A percentile compares a stretch with the other conserved stretches of the same genome.
These are phyloP conservation scores for Psilocybe sp. DNA, from an alignment of 768 basidiomycete genomes.

Conservation along the genomic window DNA sequence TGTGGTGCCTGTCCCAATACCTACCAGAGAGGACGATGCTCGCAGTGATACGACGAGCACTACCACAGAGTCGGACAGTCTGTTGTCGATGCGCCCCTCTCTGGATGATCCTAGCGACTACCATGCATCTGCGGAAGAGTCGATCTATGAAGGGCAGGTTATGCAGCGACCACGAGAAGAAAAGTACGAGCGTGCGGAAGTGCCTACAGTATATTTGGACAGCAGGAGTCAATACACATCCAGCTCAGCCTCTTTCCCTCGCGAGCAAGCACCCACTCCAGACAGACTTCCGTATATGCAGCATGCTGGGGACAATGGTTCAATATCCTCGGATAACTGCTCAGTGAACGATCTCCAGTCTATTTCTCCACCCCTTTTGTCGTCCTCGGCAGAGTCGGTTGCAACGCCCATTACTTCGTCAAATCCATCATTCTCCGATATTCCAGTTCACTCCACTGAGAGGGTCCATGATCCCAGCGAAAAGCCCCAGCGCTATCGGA, in stretches of 20 bases:
- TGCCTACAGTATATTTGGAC: constrained; percentile 39
- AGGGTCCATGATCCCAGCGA: constrained; percentile 11
- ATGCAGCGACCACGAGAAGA: constrained; percentile 1
- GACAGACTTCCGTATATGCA: neutral
- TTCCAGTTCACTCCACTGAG: constrained; percentile 26
- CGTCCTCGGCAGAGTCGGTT: constrained; percentile 61
- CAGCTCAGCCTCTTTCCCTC: constrained; percentile 25
- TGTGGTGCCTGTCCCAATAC: neutral
- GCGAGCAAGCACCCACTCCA: constrained; percentile 3
- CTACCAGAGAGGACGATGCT: constrained; percentile 10
- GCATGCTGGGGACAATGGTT: constrained; percentile 19
- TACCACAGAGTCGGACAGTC: constrained; percentile 19
- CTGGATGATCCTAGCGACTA: constrained; percentile 30
- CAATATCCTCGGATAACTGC: constrained; percentile 23
- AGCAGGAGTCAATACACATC: constrained; percentile 28
- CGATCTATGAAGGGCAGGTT: neutral
- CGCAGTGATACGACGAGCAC: constrained; percentile 5
- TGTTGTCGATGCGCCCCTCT: constrained; percentile 21
- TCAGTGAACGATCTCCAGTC: constrained; percentile 3
- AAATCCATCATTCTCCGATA: constrained; percentile 37
- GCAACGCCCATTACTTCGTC: constrained; percentile 53
- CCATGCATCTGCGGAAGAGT: constrained; percentile 31
- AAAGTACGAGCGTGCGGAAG: constrained; percentile 22
- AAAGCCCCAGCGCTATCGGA: constrained; percentile 6
- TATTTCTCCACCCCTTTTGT: constrained; percentile 45